phyloP scores from a whole-genome alignment of 2,329 filamentous ascomycete genomes.

The Didymella glomerata region DNA sequence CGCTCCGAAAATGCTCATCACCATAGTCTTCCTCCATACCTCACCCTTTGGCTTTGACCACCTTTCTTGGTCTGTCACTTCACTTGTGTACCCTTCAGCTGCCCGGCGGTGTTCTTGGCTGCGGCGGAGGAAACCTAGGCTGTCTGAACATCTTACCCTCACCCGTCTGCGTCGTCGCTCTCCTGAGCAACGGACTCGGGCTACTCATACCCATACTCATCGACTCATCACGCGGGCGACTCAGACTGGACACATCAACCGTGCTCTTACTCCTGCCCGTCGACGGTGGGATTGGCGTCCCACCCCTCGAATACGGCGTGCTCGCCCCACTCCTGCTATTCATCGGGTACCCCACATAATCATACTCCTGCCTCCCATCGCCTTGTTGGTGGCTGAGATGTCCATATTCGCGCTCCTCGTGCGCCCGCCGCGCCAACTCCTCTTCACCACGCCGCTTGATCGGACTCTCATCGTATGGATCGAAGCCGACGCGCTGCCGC shows the following conservation, averaged over 20 bases:
- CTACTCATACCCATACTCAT: not conserved
- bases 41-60: not conserved
- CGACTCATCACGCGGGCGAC: not conserved
- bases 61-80: no score
- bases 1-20: not conserved
- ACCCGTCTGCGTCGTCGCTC: conserved; percentile 44
- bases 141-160: conserved; percentile 28
- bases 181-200: conserved; percentile 47
- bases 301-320: conserved; percentile 28
- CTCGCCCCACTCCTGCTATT: conserved; percentile 21
- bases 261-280: conserved; percentile 1
- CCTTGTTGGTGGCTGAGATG: no score
- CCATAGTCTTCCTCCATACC: not conserved
- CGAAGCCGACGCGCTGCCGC: conserved; percentile 70
- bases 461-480: conserved; percentile 75
- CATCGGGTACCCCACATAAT: conserved; percentile 45
- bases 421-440: conserved; percentile 60
- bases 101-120: conserved; percentile 6
- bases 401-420: conserved; percentile 23
- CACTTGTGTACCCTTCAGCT: not conserved
- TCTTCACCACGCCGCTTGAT: conserved; percentile 72
- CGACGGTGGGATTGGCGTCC: conserved; percentile 11
- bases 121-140: conserved; percentile 26
- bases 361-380: conserved; percentile 24
- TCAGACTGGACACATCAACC: conserved; percentile 14